Evolutionary conservation across 345 rosid genomes (phyloP), one percentile per base, ranked within the genome.

Genomic region (Abelmoschus esculentus): DNA sequence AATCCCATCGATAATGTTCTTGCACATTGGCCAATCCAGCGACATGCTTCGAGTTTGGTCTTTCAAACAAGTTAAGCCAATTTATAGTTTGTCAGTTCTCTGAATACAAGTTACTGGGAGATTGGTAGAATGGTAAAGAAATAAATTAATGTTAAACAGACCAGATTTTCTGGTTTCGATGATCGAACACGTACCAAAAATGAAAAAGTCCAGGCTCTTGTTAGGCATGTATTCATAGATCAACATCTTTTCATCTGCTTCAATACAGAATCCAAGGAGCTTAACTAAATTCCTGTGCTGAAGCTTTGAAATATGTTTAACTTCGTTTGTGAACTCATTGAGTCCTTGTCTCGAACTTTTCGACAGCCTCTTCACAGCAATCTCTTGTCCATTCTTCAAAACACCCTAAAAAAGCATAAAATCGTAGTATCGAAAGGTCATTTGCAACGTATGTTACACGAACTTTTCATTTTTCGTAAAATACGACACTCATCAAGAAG

Each of bases 1-100:
- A 63, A 63, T 63, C 56, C 98, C 98, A 1, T 34, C 82, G 2
- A 89, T 88, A 92, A 91, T 91, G 0, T 57, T 79, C 42, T 88
- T 85, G 72, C 86, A 89, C 40, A 91, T 89, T 32, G 96, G 83
- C 18, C 73, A 79, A 65, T 75, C 77, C 2, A 82, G 67, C 3
- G 50, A 56, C 50, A 22, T 59, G 55, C 83, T 66, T 62, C 17
- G 75, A 28, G 34, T 61, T 57, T 29, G 17, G 67, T 77, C 83
- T 82, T 46, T 29, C 14, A 15, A 42, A 29, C 40, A 87, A 6
- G 10, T 53, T 26, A 53, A 17, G 13, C 4, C 92, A 86, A 31
- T 83, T 84, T 61, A 86, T 90, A 76, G 11, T 36, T 29, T 13
- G 19, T 59, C 15, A 59, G 40, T 14, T 59, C 18, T 29, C 40